phyloP scores from a whole-genome alignment of 2,329 filamentous ascomycete species.

The Keithomyces neogunnii region DNA sequence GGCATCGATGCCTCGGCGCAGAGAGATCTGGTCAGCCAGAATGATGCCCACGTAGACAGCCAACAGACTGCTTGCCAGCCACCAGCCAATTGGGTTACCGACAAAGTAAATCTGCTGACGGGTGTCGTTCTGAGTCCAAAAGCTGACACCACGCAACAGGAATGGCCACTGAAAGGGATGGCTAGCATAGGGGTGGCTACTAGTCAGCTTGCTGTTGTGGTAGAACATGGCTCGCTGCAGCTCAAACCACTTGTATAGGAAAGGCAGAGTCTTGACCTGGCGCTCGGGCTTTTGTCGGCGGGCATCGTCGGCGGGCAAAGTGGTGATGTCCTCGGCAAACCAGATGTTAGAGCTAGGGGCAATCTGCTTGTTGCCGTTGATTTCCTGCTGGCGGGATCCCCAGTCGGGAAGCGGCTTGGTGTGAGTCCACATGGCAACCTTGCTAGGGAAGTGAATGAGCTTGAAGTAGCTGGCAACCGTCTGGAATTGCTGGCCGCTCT shows the following conservation, averaged over 20 bases:
- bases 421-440: constrained; percentile 99
- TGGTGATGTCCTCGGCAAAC: constrained; percentile 88
- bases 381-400: constrained; percentile 95
- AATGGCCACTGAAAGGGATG: constrained; percentile 98
- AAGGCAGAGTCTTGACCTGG: constrained; percentile 75
- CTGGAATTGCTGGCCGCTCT: constrained; percentile 75
- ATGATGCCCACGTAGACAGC: constrained; percentile 91
- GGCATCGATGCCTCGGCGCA: constrained; percentile 87
- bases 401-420: constrained; percentile 92
- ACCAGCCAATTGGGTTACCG: constrained; percentile 95
- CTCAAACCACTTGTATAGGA: constrained; percentile 92
- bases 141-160: constrained; percentile 91
- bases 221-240: constrained; percentile 97
- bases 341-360: constrained; percentile 86
- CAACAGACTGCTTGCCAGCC: constrained; percentile 84
- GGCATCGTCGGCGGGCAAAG: constrained; percentile 59
- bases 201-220: constrained; percentile 97
- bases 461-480: constrained; percentile 92
- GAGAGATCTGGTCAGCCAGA: constrained; percentile 84
- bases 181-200: constrained; percentile 91
- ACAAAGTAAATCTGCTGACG: constrained; percentile 97
- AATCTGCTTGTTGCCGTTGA: constrained; percentile 98
- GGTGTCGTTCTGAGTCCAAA: constrained; percentile 97
- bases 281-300: constrained; percentile 69
- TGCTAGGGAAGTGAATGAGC: constrained; percentile 85